phyloP scores from a whole-genome alignment of 441 rosid species.

The Syzygium syzygioides region DNA sequence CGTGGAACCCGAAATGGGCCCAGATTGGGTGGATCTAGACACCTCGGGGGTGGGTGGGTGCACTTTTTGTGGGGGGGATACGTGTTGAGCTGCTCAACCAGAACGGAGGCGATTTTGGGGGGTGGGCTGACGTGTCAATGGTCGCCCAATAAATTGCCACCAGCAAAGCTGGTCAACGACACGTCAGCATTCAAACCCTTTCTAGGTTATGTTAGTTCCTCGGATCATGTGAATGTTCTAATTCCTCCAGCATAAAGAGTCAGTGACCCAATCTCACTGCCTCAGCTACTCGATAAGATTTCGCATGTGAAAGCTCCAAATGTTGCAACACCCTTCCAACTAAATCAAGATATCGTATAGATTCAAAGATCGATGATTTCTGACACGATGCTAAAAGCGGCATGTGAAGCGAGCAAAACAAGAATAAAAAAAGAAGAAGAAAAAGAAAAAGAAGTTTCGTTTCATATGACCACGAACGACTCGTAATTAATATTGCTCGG shows the following conservation, averaged over 20 bases:
- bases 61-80: neutral
- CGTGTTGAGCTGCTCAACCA: neutral
- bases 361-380: neutral
- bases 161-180: neutral
- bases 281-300: neutral
- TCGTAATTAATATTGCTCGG: fast-evolving
- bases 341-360: neutral
- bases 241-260: neutral
- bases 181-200: neutral
- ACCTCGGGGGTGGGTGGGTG: neutral
- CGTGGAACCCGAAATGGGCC: neutral
- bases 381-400: fast-evolving
- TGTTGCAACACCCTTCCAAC: neutral
- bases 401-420: neutral
- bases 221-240: neutral
- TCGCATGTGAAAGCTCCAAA: neutral
- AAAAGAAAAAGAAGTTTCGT: neutral
- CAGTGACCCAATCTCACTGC: neutral
- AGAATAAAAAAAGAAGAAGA: neutral
- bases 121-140: conserved; percentile 1
- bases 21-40: neutral
- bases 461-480: fast-evolving
- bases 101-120: neutral
- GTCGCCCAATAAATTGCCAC: conserved; percentile 9
- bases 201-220: neutral